Conservation (phyloP, 2,329 filamentous ascomycete genomes). For the Camptophora hylomeconis region DNA sequence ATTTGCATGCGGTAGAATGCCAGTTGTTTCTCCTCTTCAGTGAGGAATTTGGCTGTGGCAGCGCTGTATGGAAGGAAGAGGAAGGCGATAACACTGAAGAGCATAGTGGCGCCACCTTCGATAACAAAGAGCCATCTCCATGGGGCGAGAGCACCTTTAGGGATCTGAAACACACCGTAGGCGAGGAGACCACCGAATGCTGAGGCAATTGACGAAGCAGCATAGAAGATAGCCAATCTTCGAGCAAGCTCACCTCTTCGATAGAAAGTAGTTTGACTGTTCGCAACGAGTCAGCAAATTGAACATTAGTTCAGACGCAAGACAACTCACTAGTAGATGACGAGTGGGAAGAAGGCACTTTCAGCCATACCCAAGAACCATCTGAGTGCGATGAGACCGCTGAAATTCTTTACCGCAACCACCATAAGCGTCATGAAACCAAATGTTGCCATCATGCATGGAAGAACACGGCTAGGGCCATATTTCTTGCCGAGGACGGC, state of each 20-base stretch:
- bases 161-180: slow-evolving; percentile 49
- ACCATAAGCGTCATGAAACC: slow-evolving; percentile 51
- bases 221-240: slow-evolving; percentile 62
- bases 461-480: slow-evolving; percentile 50
- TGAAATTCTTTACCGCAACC: slow-evolving; percentile 31
- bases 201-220: slow-evolving; percentile 59
- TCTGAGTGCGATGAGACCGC: slow-evolving; percentile 51
- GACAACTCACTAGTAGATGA: slow-evolving; percentile 27
- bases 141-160: slow-evolving; percentile 32
- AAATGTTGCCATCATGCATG: slow-evolving; percentile 56
- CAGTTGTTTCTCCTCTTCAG: slow-evolving; percentile 50
- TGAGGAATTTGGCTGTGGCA: slow-evolving; percentile 52
- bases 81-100: slow-evolving; percentile 51
- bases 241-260: slow-evolving; percentile 57
- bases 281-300: slow-evolving; percentile 47
- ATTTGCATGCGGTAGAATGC: slow-evolving; percentile 63
- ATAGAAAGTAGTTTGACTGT: slow-evolving; percentile 49
- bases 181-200: slow-evolving; percentile 50
- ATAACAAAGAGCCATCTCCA: slow-evolving; percentile 45
- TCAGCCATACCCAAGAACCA: slow-evolving; percentile 61
- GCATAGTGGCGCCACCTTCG: slow-evolving; percentile 46
- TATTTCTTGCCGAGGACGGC: slow-evolving; percentile 56
- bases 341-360: slow-evolving; percentile 53
- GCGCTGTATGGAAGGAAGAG: slow-evolving; percentile 56
- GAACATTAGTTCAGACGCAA: slow-evolving; percentile 55